Conservation (phyloP, 371 early-diverging fungal genomes). For the Mycotypha africana region DNA sequence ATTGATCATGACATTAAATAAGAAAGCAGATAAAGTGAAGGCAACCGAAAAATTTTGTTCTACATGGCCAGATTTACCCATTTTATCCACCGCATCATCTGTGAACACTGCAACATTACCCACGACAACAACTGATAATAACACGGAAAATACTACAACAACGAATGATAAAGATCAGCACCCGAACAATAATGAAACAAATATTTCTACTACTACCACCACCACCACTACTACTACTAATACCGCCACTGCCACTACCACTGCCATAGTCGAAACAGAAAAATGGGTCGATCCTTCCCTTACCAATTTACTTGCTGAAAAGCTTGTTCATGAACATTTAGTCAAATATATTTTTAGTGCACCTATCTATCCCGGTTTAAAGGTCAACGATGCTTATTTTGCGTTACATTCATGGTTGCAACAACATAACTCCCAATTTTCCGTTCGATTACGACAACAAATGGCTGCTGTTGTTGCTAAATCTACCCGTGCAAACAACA, state of each 20-base stretch:
- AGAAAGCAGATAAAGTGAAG: conserved; percentile 40
- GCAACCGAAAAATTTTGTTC: conserved; percentile 34
- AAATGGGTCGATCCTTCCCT: too few relatives aligned
- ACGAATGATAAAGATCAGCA: too few relatives aligned
- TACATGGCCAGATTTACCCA: conserved; percentile 29
- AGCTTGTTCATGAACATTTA: conserved; percentile 49
- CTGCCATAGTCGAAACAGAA: too few relatives aligned
- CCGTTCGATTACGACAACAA: conserved; percentile 55
- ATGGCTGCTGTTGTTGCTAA: conserved; percentile 52
- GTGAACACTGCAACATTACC: too few relatives aligned
- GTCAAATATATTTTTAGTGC: conserved; percentile 40
- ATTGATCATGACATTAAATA: conserved; percentile 53
- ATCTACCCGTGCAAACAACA: too few relatives aligned
- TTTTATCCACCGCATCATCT: too few relatives aligned
- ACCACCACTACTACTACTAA: too few relatives aligned
- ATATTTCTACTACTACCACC: too few relatives aligned
- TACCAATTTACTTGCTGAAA: conserved; percentile 51
- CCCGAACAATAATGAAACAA: too few relatives aligned
- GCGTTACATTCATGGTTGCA: conserved; percentile 47
- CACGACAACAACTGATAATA: conserved; percentile 13
- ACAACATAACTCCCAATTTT: conserved; percentile 38
- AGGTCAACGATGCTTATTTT: conserved; percentile 47
- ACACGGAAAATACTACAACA: too few relatives aligned
- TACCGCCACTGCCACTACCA: too few relatives aligned
- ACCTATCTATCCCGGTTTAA: conserved; percentile 49